Base-by-base conservation (phyloP, 208 protist genomes). In the Kentomonas sorsogonicus region DNA sequence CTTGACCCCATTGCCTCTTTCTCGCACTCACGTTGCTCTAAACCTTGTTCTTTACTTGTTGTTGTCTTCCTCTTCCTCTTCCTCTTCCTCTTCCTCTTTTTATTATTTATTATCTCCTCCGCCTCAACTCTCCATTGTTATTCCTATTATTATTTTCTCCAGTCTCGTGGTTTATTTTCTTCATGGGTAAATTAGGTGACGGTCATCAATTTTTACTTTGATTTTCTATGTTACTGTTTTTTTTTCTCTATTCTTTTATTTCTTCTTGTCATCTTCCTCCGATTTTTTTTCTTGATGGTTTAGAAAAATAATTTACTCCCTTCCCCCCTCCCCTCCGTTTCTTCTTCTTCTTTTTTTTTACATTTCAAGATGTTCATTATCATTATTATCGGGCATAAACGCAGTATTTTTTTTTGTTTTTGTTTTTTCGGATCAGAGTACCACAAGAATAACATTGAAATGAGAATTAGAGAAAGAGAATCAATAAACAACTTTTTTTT, bases 401-500 rank as follows among this genome's bases (percentile, higher is more conserved):
- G 13, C 15, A 22, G 38, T 43, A 45, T 43, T 40, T 58, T 29
- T 58, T 23, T 26, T 15, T 22, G 15, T 45, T 22, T 29, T 46
- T 40, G 34, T 13, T 15, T 16, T 20, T 61, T 53, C 39, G 16
- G 55, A 34, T 61, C 23, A 30, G 7, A 55, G 13, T 60, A 0
- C 13, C 38, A 18, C 26, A n/a, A 9, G 26, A 13, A 41, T 50
- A 16, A 6, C 18, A 36, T 15, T 36, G 50, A 30, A 15, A 46
- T 45, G 0, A 66, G 57, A 50, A n/a, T 22, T 5, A 29, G 33
- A 66, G 25, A 51, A 27, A 51, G 25, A 53, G 16, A 52, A 46
- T 23, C 34, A 41, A 26, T 9, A 53, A 53, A 15, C 1, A 38
- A 38, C 20, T 46, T 52, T 20, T 34, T 29, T 20, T 43, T 39